phyloP scores from a whole-genome alignment of 139 green algal genomes.

The Raphidocelis subcapitata region DNA sequence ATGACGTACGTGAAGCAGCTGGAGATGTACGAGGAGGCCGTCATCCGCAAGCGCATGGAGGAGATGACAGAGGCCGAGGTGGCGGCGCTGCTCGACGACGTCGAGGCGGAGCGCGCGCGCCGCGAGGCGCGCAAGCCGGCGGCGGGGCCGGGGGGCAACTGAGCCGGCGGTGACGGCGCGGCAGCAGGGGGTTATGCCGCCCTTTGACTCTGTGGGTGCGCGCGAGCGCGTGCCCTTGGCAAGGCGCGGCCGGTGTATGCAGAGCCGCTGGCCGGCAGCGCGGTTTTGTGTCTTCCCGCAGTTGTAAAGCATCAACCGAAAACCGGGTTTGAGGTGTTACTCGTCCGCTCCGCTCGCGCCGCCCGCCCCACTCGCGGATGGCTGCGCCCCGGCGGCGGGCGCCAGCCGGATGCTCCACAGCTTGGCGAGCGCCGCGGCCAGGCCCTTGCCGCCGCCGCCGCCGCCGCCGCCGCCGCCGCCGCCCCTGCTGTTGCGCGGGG shows the following conservation, averaged over 20 bases:
- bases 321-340: too few species aligned
- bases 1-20: conserved; percentile 99
- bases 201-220: neutral
- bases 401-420: too few species aligned
- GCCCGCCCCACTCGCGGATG: too few species aligned
- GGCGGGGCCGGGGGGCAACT: neutral
- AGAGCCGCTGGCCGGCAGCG: neutral
- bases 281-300: neutral
- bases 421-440: too few species aligned
- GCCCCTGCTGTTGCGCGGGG: too few species aligned
- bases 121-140: neutral
- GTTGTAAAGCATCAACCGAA: neutral
- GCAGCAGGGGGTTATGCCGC: neutral
- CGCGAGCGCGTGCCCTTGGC: neutral
- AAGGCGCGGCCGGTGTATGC: neutral
- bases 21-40: conserved; percentile 96
- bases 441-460: too few species aligned
- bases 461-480: too few species aligned
- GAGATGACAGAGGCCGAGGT: conserved; percentile 88
- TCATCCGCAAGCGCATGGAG: conserved; percentile 96
- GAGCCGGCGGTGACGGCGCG: neutral
- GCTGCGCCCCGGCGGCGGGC: too few species aligned
- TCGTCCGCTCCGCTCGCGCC: too few species aligned
- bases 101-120: neutral
- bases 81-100: conserved; percentile 9